A percentile compares a stretch with the other conserved stretches of the same genome.
Evolutionary conservation across 2,329 filamentous ascomycete species (phyloP).

Genomic region (Aspergillus bombycis): DNA sequence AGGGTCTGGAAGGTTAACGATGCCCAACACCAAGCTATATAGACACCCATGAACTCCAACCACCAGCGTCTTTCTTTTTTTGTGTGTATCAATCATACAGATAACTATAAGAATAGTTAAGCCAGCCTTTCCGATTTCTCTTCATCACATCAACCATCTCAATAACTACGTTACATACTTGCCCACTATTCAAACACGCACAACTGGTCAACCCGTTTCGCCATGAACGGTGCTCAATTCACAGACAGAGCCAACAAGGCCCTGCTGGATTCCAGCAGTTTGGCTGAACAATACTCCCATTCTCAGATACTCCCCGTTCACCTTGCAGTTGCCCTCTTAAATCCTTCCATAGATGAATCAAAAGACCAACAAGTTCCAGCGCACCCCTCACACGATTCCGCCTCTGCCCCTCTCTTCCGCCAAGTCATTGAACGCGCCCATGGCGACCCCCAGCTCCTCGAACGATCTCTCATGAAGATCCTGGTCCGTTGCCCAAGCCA

Average conservation of each 20-base stretch:
- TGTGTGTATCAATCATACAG: background rate
- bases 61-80: background rate
- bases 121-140: background rate
- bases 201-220: conserved; percentile 22
- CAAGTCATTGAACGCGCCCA: conserved; percentile 94
- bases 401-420: conserved; percentile 77
- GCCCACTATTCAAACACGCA: background rate
- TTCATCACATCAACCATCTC: background rate
- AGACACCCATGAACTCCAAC: background rate
- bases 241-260: conserved; percentile 92
- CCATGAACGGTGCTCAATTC: conserved; percentile 64
- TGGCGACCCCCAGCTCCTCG: conserved; percentile 86
- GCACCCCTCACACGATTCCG: conserved; percentile 67
- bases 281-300: conserved; percentile 89
- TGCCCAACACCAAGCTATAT: conserved; percentile 18
- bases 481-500: conserved; percentile 91
- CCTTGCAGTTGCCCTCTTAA: conserved; percentile 65
- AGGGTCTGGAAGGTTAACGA: conserved; percentile 11
- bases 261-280: conserved; percentile 81
- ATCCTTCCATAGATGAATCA: conserved; percentile 59
- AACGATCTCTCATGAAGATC: conserved; percentile 86
- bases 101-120: background rate
- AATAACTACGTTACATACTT: conserved; percentile 8
- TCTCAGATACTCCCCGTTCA: conserved; percentile 89
- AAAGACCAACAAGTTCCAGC: conserved; percentile 73